A percentile compares a stretch with the other conserved stretches of the same genome.
Conservation (phyloP, 1,284 basidiomycete species). For the Cystobasidium pallidum region DNA sequence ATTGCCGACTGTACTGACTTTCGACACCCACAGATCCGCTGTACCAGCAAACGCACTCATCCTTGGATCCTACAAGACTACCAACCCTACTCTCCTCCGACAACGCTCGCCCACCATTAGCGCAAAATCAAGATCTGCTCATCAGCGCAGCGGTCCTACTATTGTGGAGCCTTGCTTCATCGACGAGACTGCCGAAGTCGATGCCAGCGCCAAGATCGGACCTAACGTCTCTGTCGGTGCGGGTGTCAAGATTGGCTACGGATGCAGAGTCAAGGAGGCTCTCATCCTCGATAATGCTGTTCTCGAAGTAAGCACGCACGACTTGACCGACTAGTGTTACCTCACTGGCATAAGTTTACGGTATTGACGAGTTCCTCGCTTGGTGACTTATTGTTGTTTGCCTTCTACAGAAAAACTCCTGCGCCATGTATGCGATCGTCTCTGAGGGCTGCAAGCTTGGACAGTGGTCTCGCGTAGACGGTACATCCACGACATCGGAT, state of each 20-base stretch:
- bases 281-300: constrained; percentile 60
- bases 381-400: no score
- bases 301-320: constrained; percentile 55
- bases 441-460: constrained; percentile 58
- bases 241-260: constrained; percentile 58
- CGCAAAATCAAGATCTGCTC: constrained; percentile 49
- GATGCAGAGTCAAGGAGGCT: constrained; percentile 60
- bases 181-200: constrained; percentile 58
- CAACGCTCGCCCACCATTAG: constrained; percentile 55
- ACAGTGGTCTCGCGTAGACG: constrained; percentile 61
- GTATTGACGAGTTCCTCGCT: no score
- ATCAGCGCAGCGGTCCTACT: constrained; percentile 43
- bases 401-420: constrained; percentile 57
- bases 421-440: constrained; percentile 60
- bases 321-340: no score
- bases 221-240: constrained; percentile 59
- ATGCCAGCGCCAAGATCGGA: constrained; percentile 60
- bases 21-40: constrained; percentile 56
- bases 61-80: constrained; percentile 54
- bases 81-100: constrained; percentile 54
- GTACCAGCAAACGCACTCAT: constrained; percentile 60
- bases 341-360: neutral
- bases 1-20: neutral
- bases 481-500: constrained; percentile 53
- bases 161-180: constrained; percentile 60